Evolutionary conservation across 768 basidiomycete species (phyloP).

Genomic region (Lentinula boryana): DNA sequence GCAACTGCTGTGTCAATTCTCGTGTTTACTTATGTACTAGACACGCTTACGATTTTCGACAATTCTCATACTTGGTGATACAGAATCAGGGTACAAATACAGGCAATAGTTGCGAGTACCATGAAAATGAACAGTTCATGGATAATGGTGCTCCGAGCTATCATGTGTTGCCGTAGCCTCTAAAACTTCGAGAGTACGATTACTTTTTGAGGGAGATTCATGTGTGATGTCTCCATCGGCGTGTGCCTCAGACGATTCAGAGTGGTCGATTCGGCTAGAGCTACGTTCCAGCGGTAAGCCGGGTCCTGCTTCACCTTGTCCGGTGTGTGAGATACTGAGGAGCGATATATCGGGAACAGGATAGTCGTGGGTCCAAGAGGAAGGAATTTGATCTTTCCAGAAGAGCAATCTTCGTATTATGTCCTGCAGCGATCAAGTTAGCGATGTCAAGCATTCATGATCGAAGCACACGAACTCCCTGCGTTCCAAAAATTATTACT

Average conservation of each 20-base stretch:
- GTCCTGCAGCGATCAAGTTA: neutral
- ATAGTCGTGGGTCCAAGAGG: neutral
- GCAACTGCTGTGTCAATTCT: no score
- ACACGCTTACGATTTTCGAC: no score
- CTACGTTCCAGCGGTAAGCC: neutral
- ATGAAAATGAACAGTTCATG: no score
- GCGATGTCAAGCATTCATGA: neutral
- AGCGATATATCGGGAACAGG: neutral
- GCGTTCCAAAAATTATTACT: neutral
- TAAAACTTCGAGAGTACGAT: neutral
- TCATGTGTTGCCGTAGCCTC: no score
- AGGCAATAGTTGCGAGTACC: no score
- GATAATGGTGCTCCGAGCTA: no score
- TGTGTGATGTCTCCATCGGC: neutral
- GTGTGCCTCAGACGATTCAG: neutral
- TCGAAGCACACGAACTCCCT: neutral
- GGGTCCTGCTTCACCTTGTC: neutral
- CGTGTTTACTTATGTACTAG: no score
- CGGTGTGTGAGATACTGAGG: neutral
- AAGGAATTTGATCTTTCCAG: neutral
- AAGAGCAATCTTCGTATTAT: neutral
- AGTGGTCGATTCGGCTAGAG: neutral
- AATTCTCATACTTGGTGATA: no score
- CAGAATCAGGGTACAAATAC: no score
- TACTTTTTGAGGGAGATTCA: neutral